Evolutionary conservation across 2,329 filamentous ascomycete genomes (phyloP).

Genomic region (Arthroderma sp.): DNA sequence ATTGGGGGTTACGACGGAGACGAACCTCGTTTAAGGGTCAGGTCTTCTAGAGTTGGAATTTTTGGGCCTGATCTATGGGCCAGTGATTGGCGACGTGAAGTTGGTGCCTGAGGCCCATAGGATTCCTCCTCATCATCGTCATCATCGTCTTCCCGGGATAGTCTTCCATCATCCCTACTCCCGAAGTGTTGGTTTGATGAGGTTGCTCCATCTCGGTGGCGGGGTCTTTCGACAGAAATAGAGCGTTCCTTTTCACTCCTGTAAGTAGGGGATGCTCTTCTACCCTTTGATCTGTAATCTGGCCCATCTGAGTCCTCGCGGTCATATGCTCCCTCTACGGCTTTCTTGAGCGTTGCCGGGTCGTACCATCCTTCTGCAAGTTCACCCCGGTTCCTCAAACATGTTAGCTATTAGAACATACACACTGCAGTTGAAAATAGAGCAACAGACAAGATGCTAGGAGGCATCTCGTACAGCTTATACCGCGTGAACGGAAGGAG

Average conservation of each 20-base stretch:
- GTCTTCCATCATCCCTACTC: not conserved
- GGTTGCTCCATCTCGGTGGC: not conserved
- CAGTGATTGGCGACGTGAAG: not conserved
- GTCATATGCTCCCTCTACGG: slow-evolving; percentile 24
- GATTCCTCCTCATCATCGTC: slow-evolving; percentile 51
- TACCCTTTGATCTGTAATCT: not conserved
- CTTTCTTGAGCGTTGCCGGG: slow-evolving; percentile 53
- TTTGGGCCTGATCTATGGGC: slow-evolving; percentile 39
- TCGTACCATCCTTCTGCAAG: slow-evolving; percentile 91
- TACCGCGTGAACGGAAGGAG: slow-evolving; percentile 1
- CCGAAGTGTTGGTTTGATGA: not conserved
- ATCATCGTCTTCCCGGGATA: slow-evolving; percentile 24
- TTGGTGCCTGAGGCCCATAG: slow-evolving; percentile 44
- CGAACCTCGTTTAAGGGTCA: slow-evolving; percentile 45
- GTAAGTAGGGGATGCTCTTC: not conserved
- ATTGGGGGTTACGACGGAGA: not conserved
- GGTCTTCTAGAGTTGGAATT: slow-evolving; percentile 62
- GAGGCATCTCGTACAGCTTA: not conserved
- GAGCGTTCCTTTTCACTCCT: not conserved
- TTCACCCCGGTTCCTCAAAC: slow-evolving; percentile 64
- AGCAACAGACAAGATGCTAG: not conserved
- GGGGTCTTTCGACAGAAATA: not conserved
- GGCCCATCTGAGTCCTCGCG: not conserved
- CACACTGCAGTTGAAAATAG: not conserved
- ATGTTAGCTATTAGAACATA: slow-evolving; percentile 33